A percentile compares a stretch with the other conserved stretches of the same genome.
These are phyloP conservation scores for Aspergillus brunneoviolaceus DNA, from an alignment of 2,329 filamentous ascomycete species.

Conservation along the genomic window DNA sequence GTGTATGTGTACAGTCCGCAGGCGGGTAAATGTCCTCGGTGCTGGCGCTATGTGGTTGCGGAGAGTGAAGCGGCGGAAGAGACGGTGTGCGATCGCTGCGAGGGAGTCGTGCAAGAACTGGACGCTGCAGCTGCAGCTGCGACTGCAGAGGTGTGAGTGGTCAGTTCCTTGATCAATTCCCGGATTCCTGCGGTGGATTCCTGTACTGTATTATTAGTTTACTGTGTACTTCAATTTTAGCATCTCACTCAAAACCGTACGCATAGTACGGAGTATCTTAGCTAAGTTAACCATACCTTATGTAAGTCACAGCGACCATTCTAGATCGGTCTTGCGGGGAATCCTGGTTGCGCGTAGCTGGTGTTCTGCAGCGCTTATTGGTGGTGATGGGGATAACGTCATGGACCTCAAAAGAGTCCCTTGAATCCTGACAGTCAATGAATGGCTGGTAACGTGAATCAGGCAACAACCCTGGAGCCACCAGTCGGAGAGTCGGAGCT, in stretches of 20 bases:
- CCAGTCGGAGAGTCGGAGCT: background rate
- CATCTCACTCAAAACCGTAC: too few species aligned
- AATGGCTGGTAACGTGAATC: background rate
- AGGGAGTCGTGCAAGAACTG: slow-evolving; percentile 58
- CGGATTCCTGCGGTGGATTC: too few species aligned
- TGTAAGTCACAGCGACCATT: background rate
- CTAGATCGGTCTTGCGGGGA: background rate
- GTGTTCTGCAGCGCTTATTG: background rate
- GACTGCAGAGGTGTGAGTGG: background rate
- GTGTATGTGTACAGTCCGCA: slow-evolving; percentile 50
- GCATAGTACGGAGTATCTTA: too few species aligned
- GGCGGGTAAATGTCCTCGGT: slow-evolving; percentile 74
- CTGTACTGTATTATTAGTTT: background rate
- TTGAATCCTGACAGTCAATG: too few species aligned
- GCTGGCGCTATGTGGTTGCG: slow-evolving; percentile 81
- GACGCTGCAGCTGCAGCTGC: slow-evolving; percentile 13
- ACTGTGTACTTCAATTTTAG: background rate
- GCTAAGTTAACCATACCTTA: too few species aligned
- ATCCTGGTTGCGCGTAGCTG: background rate
- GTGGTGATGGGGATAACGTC: background rate
- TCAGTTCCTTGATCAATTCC: background rate
- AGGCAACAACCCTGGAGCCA: background rate
- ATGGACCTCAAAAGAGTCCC: background rate
- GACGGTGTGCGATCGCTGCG: slow-evolving; percentile 70
- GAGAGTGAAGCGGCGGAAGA: slow-evolving; percentile 50